Percentiles rank a stretch among this genome's conserved stretches.
These are phyloP conservation scores for Oryza longistaminata DNA, from an alignment of 176 grass and related monocot species.

Conservation along the genomic window DNA sequence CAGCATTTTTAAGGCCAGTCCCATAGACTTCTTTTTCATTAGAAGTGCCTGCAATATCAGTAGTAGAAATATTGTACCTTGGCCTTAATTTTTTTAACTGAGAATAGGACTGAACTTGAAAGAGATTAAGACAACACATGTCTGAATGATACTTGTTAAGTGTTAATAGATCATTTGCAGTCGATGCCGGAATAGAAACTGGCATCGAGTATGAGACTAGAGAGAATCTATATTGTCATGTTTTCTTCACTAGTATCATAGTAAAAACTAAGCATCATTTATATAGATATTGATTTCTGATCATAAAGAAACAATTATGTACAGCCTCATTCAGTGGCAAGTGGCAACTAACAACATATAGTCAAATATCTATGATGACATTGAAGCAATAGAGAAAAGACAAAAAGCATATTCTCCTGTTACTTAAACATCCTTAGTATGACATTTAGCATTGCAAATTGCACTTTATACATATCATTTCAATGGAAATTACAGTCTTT, in stretches of 20 bases:
- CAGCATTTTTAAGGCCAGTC: constrained; percentile 90
- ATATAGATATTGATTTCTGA: background rate
- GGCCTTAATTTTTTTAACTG: constrained; percentile 2
- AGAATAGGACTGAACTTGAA: constrained; percentile 26
- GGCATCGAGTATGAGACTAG: background rate
- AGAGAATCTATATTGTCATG: background rate
- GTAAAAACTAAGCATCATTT: background rate
- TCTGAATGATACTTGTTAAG: background rate
- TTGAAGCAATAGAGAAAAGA: background rate
- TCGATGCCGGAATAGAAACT: background rate
- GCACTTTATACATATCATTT: background rate
- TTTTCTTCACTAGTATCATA: background rate
- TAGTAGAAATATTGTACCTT: constrained; percentile 41
- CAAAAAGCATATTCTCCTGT: constrained; percentile 8
- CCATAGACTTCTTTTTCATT: constrained; percentile 63
- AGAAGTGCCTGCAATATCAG: constrained; percentile 43
- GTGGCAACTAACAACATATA: background rate
- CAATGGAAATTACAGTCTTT: background rate
- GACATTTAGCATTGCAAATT: background rate
- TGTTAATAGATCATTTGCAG: constrained; percentile 1
- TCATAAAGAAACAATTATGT: background rate
- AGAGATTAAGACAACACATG: constrained; percentile 1
- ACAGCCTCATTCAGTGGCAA: background rate
- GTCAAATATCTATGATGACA: background rate
- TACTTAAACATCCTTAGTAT: background rate